Base-by-base conservation (phyloP, 106 monocot species). In the Dendrobium officinale region DNA sequence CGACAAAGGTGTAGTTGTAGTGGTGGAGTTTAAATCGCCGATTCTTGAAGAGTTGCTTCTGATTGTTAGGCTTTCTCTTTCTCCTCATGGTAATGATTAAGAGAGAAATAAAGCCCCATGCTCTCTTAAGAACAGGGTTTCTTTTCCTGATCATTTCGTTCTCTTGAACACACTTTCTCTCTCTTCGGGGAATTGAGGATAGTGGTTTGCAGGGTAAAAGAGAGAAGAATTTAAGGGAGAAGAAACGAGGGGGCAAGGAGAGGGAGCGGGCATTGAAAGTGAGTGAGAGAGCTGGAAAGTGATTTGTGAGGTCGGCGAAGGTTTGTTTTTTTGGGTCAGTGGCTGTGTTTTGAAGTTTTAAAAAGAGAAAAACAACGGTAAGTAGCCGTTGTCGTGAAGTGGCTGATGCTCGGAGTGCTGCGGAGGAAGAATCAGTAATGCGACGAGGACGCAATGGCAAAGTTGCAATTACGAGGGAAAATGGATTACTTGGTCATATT, bases 1-100 rank as follows among this genome's bases (percentile, higher is more conserved):
- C 68, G 16, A 88, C n/a, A 82, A 83, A 88, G 16, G 82, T 68
- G 55, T 88, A 85, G 81, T 87, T 89, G 86, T 87, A 79, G 82
- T 86, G 84, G 26, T 43, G 49, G 55, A 86, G 84, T 59, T 79
- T 82, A 78, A 74, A 64, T 7, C 77, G 68, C 80, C 80, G 75
- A 75, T n/a, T 56, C 55, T 47, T 83, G 49, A 75, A 77, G 40
- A 85, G 26, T 47, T 83, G 82, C 68, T 83, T 79, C 40, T 80
- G 42, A 22, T 54, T n/a, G 20, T 79, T 81, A 72, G 79, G 84
- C 42, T 72, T 80, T 48, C 82, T 80, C 49, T 73, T 64, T 80
- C 82, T 84, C 29, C 75, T 48, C 74, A 88, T 75, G 33, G 78
- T 78, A 3, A 79, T 67, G 33, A 22, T 16, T 56, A 80, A 79